These are phyloP conservation scores for Spergularia bocconei DNA, from an alignment of 148 eudicot genomes.

Conservation along the genomic window DNA sequence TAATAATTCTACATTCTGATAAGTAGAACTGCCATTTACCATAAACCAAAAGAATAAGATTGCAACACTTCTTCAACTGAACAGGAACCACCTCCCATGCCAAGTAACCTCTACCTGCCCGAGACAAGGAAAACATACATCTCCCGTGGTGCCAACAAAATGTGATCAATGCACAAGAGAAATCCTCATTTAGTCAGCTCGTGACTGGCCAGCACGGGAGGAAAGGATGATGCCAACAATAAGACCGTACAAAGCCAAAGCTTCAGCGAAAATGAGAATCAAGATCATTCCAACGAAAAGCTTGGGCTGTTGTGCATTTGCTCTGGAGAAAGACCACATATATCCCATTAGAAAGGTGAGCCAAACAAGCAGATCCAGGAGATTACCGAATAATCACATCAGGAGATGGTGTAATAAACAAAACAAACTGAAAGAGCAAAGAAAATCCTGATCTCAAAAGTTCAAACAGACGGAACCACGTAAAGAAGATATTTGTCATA, in stretches of 20 bases:
- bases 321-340: constrained; percentile 32
- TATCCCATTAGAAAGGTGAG: constrained; percentile 10
- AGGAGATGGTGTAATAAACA: too few relatives aligned
- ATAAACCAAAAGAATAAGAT: constrained; percentile 24
- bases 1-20: constrained; percentile 31
- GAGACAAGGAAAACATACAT: constrained; percentile 23
- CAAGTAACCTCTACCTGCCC: constrained; percentile 25
- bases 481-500: too few relatives aligned
- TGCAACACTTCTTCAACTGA: constrained; percentile 13
- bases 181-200: constrained; percentile 37
- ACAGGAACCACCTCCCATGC: constrained; percentile 26
- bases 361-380: too few relatives aligned
- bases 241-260: constrained; percentile 54
- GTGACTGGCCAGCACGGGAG: constrained; percentile 62
- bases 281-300: constrained; percentile 59
- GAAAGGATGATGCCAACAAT: constrained; percentile 56
- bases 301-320: constrained; percentile 59
- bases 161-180: constrained; percentile 10
- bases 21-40: constrained; percentile 18
- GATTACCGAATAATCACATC: not conserved
- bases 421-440: too few relatives aligned
- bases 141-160: constrained; percentile 21
- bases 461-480: too few relatives aligned
- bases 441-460: too few relatives aligned
- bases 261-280: constrained; percentile 57